Conservation (phyloP, 306 rosid species). For the Sophora flavescens region DNA sequence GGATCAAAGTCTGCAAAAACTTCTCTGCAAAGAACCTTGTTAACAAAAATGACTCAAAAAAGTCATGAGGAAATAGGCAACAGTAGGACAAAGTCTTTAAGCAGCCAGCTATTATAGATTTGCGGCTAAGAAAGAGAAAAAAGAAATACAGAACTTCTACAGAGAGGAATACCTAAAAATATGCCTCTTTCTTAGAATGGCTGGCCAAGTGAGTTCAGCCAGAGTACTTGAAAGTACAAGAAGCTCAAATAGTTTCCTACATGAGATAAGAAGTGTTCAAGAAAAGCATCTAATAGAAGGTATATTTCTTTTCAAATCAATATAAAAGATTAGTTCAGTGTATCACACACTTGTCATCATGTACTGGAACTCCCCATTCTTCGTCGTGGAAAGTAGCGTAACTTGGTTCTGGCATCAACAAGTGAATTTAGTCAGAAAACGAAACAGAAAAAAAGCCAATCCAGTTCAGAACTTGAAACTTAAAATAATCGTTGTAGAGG, state of each 20-base stretch:
- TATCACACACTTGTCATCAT: slow-evolving; percentile 76
- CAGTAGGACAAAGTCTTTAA: slow-evolving; percentile 5
- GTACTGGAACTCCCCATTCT: slow-evolving; percentile 92
- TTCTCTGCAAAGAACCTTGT: slow-evolving; percentile 74
- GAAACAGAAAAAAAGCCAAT: slow-evolving; percentile 25
- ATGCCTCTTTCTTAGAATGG: slow-evolving; percentile 79
- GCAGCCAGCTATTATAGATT: slow-evolving; percentile 13
- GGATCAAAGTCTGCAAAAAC: slow-evolving; percentile 81
- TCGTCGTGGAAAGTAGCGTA: slow-evolving; percentile 82
- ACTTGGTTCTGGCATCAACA: slow-evolving; percentile 63
- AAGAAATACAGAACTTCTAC: slow-evolving; percentile 19
- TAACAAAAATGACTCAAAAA: slow-evolving; percentile 31
- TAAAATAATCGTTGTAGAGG: slow-evolving; percentile 6
- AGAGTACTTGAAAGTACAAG: slow-evolving; percentile 80
- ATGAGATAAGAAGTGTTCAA: slow-evolving; percentile 48
- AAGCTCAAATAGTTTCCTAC: slow-evolving; percentile 85
- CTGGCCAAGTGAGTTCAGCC: slow-evolving; percentile 87
- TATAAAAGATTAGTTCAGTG: slow-evolving; percentile 38
- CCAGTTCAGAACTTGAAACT: slow-evolving; percentile 13
- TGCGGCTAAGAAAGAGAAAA: slow-evolving; percentile 16
- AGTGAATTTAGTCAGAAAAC: slow-evolving; percentile 49
- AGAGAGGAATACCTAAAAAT: slow-evolving; percentile 67
- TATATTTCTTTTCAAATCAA: slow-evolving; percentile 30
- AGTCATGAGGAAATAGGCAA: slow-evolving; percentile 20
- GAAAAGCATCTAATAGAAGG: slow-evolving; percentile 35